phyloP scores from a whole-genome alignment of 306 rosid species.

The Styphnolobium japonicum region DNA sequence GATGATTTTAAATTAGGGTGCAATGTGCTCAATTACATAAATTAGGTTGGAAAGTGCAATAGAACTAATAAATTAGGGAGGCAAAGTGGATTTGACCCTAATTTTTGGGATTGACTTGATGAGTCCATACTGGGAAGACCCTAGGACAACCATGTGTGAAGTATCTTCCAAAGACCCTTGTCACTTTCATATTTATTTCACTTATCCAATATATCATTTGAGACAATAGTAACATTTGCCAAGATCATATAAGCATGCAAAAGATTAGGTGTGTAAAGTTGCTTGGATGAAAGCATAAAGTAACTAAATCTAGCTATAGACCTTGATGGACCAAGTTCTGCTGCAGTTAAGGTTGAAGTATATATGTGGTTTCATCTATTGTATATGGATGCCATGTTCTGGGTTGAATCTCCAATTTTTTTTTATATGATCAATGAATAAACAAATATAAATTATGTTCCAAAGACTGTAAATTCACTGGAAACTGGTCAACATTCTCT shows the following conservation, averaged over 20 bases:
- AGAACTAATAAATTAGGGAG: not conserved
- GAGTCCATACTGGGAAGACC: not conserved
- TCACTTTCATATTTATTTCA: not conserved
- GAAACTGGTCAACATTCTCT: slow-evolving; percentile 1
- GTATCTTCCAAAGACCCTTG: not conserved
- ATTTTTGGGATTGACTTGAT: not conserved
- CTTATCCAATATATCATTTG: slow-evolving; percentile 7
- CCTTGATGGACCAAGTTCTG: not conserved
- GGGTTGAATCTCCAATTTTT: not conserved
- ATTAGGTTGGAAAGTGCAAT: slow-evolving; percentile 1
- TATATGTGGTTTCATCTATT: not conserved
- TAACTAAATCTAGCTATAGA: not conserved
- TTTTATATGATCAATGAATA: not conserved
- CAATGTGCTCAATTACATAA: not conserved
- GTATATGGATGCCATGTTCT: not conserved
- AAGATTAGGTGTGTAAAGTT: not conserved
- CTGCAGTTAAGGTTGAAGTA: not conserved
- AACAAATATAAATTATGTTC: not conserved
- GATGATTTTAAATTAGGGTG: not conserved
- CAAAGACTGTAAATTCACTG: not conserved
- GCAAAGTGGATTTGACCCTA: not conserved
- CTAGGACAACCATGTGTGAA: not conserved
- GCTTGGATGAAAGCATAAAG: slow-evolving; percentile 3
- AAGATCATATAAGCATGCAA: not conserved
- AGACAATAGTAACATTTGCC: slow-evolving; percentile 1